Conservation (phyloP, 2,329 filamentous ascomycete species). For the Hymenoscyphus occultus region DNA sequence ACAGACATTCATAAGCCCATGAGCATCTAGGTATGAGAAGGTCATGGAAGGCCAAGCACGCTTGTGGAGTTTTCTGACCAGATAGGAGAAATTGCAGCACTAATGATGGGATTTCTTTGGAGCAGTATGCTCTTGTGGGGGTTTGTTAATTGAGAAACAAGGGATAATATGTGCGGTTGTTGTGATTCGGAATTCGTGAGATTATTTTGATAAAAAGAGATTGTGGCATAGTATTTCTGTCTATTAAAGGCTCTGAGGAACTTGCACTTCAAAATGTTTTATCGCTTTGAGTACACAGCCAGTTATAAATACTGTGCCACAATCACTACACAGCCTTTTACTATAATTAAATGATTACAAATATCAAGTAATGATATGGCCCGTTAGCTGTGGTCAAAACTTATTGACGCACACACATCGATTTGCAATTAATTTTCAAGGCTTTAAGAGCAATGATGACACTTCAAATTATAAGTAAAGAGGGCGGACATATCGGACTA, state of each 20-base stretch:
- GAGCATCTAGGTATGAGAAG: not conserved
- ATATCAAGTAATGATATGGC: too few relatives aligned
- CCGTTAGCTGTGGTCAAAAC: too few relatives aligned
- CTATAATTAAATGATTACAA: too few relatives aligned
- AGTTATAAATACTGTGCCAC: too few relatives aligned
- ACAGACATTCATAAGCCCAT: constrained; percentile 9
- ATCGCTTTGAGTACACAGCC: too few relatives aligned
- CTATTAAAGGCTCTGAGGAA: not conserved
- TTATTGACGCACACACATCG: too few relatives aligned
- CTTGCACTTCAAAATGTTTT: not conserved
- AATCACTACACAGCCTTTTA: too few relatives aligned
- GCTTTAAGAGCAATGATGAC: too few relatives aligned
- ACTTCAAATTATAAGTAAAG: too few relatives aligned
- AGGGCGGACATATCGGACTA: too few relatives aligned
- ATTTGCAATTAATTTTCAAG: too few relatives aligned
- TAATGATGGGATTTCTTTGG: not conserved
- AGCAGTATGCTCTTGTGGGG: not conserved
- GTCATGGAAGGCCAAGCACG: not conserved
- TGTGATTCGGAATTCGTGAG: not conserved
- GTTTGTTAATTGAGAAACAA: not conserved
- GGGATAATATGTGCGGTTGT: not conserved
- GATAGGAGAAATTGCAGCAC: not conserved
- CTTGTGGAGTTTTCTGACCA: not conserved
- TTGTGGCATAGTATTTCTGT: not conserved
- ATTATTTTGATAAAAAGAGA: not conserved